phyloP scores from a whole-genome alignment of 108 stramenopile genomes.

The Skeletonema marinoi region DNA sequence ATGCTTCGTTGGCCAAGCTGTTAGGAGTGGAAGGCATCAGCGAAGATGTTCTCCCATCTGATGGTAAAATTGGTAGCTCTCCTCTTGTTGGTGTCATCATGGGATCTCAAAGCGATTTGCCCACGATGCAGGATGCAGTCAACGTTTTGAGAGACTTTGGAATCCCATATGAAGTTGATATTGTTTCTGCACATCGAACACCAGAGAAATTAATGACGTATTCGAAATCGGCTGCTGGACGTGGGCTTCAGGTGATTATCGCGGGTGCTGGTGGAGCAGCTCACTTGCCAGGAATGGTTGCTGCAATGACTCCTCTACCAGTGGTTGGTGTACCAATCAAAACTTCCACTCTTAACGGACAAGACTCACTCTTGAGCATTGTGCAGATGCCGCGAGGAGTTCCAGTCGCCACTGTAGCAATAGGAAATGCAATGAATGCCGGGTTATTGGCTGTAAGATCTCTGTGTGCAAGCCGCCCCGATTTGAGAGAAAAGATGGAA shows the following conservation, averaged over 20 bases:
- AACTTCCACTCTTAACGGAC: slow-evolving; percentile 95
- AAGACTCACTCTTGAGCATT: slow-evolving; percentile 96
- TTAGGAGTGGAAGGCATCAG: slow-evolving; percentile 72
- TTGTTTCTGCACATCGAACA: slow-evolving; percentile 98
- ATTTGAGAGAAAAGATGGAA: slow-evolving; percentile 78
- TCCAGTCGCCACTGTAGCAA: slow-evolving; percentile 99
- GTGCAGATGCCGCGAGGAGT: slow-evolving; percentile 99
- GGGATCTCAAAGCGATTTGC: slow-evolving; percentile 98
- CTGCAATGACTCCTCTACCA: slow-evolving; percentile 96
- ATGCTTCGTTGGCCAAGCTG: slow-evolving; percentile 53
- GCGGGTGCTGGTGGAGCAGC: slow-evolving; percentile 99
- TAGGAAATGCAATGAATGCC: slow-evolving; percentile 98
- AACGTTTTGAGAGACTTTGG: slow-evolving; percentile 89
- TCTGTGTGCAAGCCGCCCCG: slow-evolving; percentile 76
- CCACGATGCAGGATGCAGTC: slow-evolving; percentile 93
- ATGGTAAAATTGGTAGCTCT: slow-evolving; percentile 40
- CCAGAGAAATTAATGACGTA: slow-evolving; percentile 93
- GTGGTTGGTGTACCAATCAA: slow-evolving; percentile 99
- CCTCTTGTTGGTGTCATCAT: slow-evolving; percentile 97
- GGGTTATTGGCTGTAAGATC: slow-evolving; percentile 96
- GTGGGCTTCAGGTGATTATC: slow-evolving; percentile 93
- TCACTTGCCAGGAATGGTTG: slow-evolving; percentile 99
- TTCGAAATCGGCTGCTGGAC: slow-evolving; percentile 81
- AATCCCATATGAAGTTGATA: slow-evolving; percentile 94
- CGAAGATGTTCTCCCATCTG: slow-evolving; percentile 57